These are phyloP conservation scores for Alternaria solani DNA, from an alignment of 2,329 filamentous ascomycete species.

Conservation along the genomic window DNA sequence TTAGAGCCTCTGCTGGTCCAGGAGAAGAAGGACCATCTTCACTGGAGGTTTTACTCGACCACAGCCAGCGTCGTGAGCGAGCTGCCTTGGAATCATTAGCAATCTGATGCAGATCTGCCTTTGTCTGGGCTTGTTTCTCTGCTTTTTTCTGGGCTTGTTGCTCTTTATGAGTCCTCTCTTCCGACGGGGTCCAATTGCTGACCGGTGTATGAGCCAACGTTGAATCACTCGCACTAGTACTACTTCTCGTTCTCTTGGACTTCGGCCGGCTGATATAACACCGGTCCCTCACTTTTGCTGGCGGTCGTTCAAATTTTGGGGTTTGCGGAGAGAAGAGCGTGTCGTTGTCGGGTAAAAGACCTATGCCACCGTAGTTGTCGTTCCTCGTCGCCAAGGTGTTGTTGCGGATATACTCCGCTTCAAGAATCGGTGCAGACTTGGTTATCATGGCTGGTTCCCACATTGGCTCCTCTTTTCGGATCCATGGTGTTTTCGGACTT, in stretches of 20 bases:
- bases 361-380: background rate
- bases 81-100: constrained; percentile 18
- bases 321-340: constrained; percentile 11
- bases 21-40: constrained; percentile 16
- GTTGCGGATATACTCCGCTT: constrained; percentile 18
- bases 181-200: constrained; percentile 7
- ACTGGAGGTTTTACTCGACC: constrained; percentile 26
- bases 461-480: constrained; percentile 16
- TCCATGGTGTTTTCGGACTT: constrained; percentile 40
- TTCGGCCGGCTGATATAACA: constrained; percentile 21
- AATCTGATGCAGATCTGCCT: constrained; percentile 27
- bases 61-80: constrained; percentile 32
- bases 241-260: constrained; percentile 19
- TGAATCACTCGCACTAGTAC: constrained; percentile 23
- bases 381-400: background rate
- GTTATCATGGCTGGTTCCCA: constrained; percentile 18
- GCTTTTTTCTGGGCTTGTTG: constrained; percentile 17
- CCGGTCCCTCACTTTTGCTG: constrained; percentile 19
- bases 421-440: constrained; percentile 23
- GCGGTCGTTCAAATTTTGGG: constrained; percentile 18
- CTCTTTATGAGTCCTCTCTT: constrained; percentile 12
- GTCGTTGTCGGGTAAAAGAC: constrained; percentile 21
- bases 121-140: constrained; percentile 9
- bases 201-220: constrained; percentile 19
- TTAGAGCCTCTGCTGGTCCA: constrained; percentile 1